Conservation (phyloP, 768 basidiomycete species). For the Macrolepiota albuminosa region DNA sequence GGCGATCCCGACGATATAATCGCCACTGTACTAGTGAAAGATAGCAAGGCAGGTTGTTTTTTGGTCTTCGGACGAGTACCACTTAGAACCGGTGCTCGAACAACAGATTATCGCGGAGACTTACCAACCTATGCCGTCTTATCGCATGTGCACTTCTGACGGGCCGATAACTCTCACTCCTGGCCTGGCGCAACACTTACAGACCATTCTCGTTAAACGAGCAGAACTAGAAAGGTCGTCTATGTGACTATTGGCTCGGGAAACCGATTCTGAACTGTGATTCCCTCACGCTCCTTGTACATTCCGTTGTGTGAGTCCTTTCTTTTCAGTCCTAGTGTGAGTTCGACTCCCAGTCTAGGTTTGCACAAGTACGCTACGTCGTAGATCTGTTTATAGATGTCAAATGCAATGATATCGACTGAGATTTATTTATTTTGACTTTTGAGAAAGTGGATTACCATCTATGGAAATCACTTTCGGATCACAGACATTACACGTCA, state of each 20-base stretch:
- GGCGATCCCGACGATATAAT: conserved; percentile 85
- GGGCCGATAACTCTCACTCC: conserved; percentile 67
- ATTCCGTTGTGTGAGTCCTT: background rate
- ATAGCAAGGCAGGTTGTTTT: conserved; percentile 49
- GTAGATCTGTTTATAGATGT: background rate
- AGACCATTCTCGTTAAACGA: conserved; percentile 29
- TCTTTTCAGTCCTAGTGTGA: background rate
- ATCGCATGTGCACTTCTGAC: conserved; percentile 73
- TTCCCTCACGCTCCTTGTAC: background rate
- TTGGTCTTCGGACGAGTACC: background rate
- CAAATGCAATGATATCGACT: too few species aligned
- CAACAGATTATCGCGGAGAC: conserved; percentile 62
- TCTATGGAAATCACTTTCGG: background rate
- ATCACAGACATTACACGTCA: background rate
- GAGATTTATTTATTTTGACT: too few species aligned
- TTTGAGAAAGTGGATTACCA: background rate
- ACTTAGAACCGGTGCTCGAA: background rate
- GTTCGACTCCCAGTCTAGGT: background rate
- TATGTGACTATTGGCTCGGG: conserved; percentile 1
- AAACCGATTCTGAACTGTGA: background rate
- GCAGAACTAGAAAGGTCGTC: conserved; percentile 24
- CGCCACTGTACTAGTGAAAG: conserved; percentile 66
- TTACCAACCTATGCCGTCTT: conserved; percentile 81
- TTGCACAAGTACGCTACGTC: too few species aligned
- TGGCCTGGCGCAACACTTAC: conserved; percentile 51